These are phyloP conservation scores for Penicillium lagena DNA, from an alignment of 495 filamentous ascomycete genomes.

Conservation along the genomic window DNA sequence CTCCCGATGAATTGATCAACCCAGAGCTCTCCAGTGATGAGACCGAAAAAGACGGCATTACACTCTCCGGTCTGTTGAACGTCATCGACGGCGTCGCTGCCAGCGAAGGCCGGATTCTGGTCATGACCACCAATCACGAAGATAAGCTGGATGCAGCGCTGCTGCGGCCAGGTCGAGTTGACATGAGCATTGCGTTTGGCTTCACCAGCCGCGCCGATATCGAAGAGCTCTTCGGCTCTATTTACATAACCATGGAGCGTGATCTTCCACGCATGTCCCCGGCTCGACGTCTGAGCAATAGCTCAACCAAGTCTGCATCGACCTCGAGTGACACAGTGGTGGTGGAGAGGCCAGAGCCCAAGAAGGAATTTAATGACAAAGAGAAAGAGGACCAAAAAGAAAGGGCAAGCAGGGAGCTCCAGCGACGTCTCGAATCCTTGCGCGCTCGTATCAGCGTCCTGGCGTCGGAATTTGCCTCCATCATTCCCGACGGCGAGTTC, in stretches of 20 bases:
- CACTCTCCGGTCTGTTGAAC: slow-evolving; percentile 71
- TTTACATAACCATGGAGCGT: slow-evolving; percentile 47
- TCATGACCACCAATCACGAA: slow-evolving; percentile 81
- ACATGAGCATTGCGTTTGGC: slow-evolving; percentile 65
- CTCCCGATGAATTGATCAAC: not conserved
- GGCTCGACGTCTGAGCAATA: not conserved
- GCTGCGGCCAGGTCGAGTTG: slow-evolving; percentile 70
- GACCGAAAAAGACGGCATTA: slow-evolving; percentile 30
- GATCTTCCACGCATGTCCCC: slow-evolving; percentile 10
- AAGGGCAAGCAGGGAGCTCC: slow-evolving; percentile 1
- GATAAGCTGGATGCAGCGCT: slow-evolving; percentile 72
- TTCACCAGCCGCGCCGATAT: slow-evolving; percentile 59
- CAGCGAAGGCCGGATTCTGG: slow-evolving; percentile 68
- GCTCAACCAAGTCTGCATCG: not conserved
- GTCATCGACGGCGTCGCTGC: slow-evolving; percentile 76
- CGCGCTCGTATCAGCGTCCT: slow-evolving; percentile 28
- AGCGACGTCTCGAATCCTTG: slow-evolving; percentile 2
- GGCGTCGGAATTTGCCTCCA: slow-evolving; percentile 51
- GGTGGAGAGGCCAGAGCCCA: not conserved
- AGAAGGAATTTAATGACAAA: not conserved
- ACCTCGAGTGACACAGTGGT: not conserved
- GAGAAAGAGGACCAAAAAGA: not conserved
- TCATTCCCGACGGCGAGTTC: slow-evolving; percentile 58
- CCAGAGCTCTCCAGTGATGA: not conserved
- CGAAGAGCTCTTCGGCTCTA: slow-evolving; percentile 61